These are phyloP conservation scores for Saturnispora silvae DNA, from an alignment of 805 yeast genomes.

Conservation along the genomic window DNA sequence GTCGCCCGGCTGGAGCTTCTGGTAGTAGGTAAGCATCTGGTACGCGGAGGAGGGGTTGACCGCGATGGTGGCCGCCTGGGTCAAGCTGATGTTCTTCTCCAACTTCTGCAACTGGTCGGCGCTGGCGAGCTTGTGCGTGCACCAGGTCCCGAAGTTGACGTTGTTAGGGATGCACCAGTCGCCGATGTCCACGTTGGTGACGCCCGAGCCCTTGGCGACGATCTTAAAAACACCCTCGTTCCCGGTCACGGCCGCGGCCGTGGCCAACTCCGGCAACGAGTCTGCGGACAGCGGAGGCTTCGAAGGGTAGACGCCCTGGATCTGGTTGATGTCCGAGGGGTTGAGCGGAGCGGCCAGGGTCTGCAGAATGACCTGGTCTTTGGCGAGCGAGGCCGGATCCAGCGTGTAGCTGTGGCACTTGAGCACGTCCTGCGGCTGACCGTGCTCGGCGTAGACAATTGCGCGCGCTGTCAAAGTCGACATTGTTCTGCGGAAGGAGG, in stretches of 20 bases:
- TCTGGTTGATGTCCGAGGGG: slow-evolving; percentile 82
- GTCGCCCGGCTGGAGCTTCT: slow-evolving; percentile 53
- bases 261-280: slow-evolving; percentile 38
- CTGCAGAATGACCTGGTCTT: slow-evolving; percentile 49
- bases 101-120: slow-evolving; percentile 47
- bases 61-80: slow-evolving; percentile 76
- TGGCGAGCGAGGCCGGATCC: slow-evolving; percentile 19
- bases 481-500: slow-evolving; percentile 9
- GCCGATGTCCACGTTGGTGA: slow-evolving; percentile 41
- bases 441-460: slow-evolving; percentile 56
- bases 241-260: slow-evolving; percentile 78
- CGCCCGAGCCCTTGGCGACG: slow-evolving; percentile 54
- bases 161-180: slow-evolving; percentile 81
- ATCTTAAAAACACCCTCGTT: slow-evolving; percentile 89
- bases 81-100: slow-evolving; percentile 40
- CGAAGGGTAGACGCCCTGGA: slow-evolving; percentile 79
- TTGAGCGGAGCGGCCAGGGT: slow-evolving; percentile 77
- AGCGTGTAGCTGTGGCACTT: slow-evolving; percentile 42
- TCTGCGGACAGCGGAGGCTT: slow-evolving; percentile 48
- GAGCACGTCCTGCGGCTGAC: slow-evolving; percentile 51
- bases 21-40: slow-evolving; percentile 70
- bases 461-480: slow-evolving; percentile 37
- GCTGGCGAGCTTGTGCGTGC: slow-evolving; percentile 56
- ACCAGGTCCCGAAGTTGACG: slow-evolving; percentile 90
- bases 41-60: slow-evolving; percentile 93